Percentiles rank a stretch among this genome's conserved stretches.
Conservation (phyloP, 176 grass and related monocot species). For the Oropetium thomaeum region DNA sequence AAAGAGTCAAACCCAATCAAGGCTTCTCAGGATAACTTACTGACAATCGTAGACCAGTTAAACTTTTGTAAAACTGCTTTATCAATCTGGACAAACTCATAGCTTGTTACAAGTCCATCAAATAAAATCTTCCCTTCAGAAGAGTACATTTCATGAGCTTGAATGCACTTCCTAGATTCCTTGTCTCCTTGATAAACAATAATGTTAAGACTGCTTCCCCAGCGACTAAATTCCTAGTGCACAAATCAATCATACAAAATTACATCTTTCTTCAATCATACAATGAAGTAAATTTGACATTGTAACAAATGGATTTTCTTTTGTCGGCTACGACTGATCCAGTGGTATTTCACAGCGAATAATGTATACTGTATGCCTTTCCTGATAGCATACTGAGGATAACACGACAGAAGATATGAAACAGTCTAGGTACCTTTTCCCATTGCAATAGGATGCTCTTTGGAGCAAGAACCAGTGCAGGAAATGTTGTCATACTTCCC, state of each 20-base stretch:
- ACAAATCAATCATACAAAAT: not conserved
- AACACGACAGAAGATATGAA: not conserved
- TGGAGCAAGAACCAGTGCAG: conserved; percentile 62
- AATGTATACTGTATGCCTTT: not conserved
- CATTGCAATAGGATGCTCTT: conserved; percentile 78
- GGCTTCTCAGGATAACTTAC: conserved; percentile 37
- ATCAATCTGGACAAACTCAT: conserved; percentile 58
- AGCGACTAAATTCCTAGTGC: conserved; percentile 56
- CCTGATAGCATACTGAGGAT: no score
- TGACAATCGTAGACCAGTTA: conserved; percentile 62
- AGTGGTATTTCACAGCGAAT: not conserved
- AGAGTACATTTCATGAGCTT: conserved; percentile 62
- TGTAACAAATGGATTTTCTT: not conserved
- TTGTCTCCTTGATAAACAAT: conserved; percentile 73
- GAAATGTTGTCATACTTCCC: conserved; percentile 31
- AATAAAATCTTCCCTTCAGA: conserved; percentile 50
- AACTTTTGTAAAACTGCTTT: conserved; percentile 52
- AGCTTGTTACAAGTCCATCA: conserved; percentile 75
- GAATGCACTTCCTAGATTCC: conserved; percentile 54
- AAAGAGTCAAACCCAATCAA: not conserved
- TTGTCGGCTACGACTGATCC: not conserved
- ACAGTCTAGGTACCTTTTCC: conserved; percentile 60
- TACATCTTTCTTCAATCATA: not conserved
- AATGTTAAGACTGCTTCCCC: conserved; percentile 58
- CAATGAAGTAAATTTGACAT: not conserved